These are phyloP conservation scores for Xylariaceae sp. DNA, from an alignment of 2,329 filamentous ascomycete genomes.

Conservation along the genomic window DNA sequence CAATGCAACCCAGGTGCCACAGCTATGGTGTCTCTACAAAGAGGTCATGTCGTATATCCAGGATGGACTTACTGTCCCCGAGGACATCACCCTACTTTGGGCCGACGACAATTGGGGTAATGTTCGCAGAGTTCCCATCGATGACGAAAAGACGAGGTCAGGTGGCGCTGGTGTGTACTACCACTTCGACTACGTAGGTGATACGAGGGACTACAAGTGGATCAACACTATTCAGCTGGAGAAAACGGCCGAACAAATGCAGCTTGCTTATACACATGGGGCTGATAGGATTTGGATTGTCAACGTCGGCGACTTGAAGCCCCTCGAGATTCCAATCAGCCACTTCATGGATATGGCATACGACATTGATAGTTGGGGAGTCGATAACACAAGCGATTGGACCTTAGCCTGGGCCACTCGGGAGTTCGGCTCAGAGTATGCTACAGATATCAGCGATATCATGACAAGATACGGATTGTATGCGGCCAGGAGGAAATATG, in stretches of 20 bases:
- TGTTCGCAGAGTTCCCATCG: constrained; percentile 52
- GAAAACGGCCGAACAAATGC: constrained; percentile 64
- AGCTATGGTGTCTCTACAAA: constrained; percentile 72
- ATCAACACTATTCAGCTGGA: constrained; percentile 64
- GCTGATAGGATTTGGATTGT: constrained; percentile 61
- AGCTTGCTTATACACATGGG: constrained; percentile 52
- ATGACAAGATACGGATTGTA: constrained; percentile 52
- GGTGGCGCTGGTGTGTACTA: constrained; percentile 60
- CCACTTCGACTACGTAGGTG: constrained; percentile 51
- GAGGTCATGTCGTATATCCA: constrained; percentile 69
- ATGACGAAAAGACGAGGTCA: constrained; percentile 46
- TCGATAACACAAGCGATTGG: constrained; percentile 53
- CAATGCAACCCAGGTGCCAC: constrained; percentile 51
- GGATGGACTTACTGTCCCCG: constrained; percentile 54
- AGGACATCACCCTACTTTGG: constrained; percentile 60
- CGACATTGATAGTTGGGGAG: constrained; percentile 53
- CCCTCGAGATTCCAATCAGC: constrained; percentile 58
- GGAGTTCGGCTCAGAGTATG: constrained; percentile 49
- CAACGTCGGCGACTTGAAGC: constrained; percentile 62
- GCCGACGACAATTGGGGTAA: constrained; percentile 62
- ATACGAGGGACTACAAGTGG: constrained; percentile 56
- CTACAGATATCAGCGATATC: constrained; percentile 45
- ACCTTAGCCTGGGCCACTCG: constrained; percentile 51
- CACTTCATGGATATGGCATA: constrained; percentile 68
- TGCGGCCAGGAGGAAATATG: constrained; percentile 55